Conservation (phyloP, 768 basidiomycete genomes). For the Cubamyces sp. region DNA sequence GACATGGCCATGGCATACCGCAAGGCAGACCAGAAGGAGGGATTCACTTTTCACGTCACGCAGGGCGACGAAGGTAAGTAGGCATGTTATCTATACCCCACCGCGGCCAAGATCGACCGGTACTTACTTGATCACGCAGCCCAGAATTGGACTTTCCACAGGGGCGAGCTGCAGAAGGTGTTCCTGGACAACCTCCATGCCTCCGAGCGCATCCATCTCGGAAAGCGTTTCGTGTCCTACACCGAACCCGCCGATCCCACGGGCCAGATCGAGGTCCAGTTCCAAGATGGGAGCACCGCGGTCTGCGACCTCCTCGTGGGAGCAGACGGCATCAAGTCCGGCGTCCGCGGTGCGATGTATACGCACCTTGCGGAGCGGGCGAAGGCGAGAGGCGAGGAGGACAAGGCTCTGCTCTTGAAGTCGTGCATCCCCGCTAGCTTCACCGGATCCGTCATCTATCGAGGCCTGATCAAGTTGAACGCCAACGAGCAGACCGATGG, state of each 20-base stretch:
- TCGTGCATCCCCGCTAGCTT: background rate
- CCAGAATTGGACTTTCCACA: conserved; percentile 18
- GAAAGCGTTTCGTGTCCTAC: conserved; percentile 26
- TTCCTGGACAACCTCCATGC: conserved; percentile 20
- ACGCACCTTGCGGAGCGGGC: conserved; percentile 10
- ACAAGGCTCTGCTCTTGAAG: conserved; percentile 2
- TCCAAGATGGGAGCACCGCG: conserved; percentile 32
- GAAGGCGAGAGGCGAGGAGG: background rate
- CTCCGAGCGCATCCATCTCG: conserved; percentile 20
- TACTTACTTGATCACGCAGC: background rate
- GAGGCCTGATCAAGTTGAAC: conserved; percentile 4
- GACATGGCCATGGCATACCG: conserved; percentile 2
- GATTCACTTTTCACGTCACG: background rate
- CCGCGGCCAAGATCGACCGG: no score
- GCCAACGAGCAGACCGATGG: background rate
- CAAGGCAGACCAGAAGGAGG: conserved; percentile 17
- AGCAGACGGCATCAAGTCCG: conserved; percentile 33
- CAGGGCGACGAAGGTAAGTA: background rate
- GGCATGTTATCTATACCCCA: no score
- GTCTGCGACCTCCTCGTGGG: conserved; percentile 35
- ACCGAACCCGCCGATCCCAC: background rate
- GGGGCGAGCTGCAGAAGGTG: conserved; percentile 25
- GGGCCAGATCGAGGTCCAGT: conserved; percentile 23
- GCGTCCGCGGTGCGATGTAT: conserved; percentile 17
- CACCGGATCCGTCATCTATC: conserved; percentile 8